A percentile compares a stretch with the other conserved stretches of the same genome.
These are phyloP conservation scores for Candida krabiensis DNA, from an alignment of 805 yeast genomes.

Conservation along the genomic window DNA sequence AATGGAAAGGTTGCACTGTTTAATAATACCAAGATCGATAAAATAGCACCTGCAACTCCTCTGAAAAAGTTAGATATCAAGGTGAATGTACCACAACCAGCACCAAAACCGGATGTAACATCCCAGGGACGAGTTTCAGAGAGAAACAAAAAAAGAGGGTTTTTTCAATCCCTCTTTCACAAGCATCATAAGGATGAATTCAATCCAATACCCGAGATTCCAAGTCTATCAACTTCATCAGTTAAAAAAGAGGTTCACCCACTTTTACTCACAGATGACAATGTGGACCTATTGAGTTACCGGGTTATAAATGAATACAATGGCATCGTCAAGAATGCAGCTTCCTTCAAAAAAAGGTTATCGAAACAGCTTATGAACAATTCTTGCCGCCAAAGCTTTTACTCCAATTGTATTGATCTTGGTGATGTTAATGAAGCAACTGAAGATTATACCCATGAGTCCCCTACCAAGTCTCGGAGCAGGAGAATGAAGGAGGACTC, in stretches of 20 bases:
- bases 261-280: conserved; percentile 20
- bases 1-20: conserved; percentile 53
- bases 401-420: conserved; percentile 20
- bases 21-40: conserved; percentile 42
- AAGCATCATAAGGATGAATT: background rate
- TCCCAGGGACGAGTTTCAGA: background rate
- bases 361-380: conserved; percentile 24
- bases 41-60: conserved; percentile 66
- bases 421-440: conserved; percentile 16
- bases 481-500: background rate
- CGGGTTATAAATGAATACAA: conserved; percentile 71
- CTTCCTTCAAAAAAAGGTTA: conserved; percentile 20
- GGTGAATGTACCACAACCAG: conserved; percentile 20
- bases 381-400: conserved; percentile 20
- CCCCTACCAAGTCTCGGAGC: conserved; percentile 9
- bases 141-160: conserved; percentile 8
- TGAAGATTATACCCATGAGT: conserved; percentile 16
- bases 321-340: conserved; percentile 22
- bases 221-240: background rate
- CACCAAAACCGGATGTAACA: background rate
- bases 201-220: background rate
- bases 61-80: conserved; percentile 56
- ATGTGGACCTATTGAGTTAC: conserved; percentile 67
- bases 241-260: background rate
- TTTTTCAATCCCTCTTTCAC: conserved; percentile 10